phyloP scores from a whole-genome alignment of 176 grass and related monocot genomes.

The Rhynchospora tenuis region DNA sequence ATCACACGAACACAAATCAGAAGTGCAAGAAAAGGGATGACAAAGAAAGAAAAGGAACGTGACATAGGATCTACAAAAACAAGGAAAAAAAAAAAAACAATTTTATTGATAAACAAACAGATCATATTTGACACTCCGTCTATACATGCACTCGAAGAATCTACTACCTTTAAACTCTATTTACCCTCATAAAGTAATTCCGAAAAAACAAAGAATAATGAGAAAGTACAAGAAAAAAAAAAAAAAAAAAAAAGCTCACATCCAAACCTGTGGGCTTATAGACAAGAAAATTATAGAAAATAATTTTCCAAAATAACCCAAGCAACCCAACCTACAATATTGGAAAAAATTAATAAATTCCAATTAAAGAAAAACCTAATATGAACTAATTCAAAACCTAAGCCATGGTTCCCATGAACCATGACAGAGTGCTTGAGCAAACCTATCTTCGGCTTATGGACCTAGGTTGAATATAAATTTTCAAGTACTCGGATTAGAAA shows the following conservation, averaged over 20 bases:
- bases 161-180: slow-evolving; percentile 18
- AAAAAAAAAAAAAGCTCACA: slow-evolving; percentile 47
- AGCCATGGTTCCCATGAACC: slow-evolving; percentile 27
- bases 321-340: slow-evolving; percentile 28
- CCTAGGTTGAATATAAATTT: slow-evolving; percentile 20
- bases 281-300: slow-evolving; percentile 19
- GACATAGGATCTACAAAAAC: not conserved
- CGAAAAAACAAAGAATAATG: slow-evolving; percentile 18
- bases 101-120: slow-evolving; percentile 32
- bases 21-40: not conserved
- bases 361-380: slow-evolving; percentile 38
- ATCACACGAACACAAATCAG: not conserved
- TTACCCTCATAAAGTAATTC: slow-evolving; percentile 8
- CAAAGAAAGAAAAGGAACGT: not conserved
- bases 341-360: slow-evolving; percentile 35
- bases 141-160: slow-evolving; percentile 47
- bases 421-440: slow-evolving; percentile 21
- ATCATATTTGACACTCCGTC: slow-evolving; percentile 29
- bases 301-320: slow-evolving; percentile 8
- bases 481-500: slow-evolving; percentile 39
- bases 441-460: slow-evolving; percentile 22
- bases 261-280: slow-evolving; percentile 39
- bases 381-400: slow-evolving; percentile 20
- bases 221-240: slow-evolving; percentile 9
- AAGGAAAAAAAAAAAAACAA: slow-evolving; percentile 26